A percentile compares a stretch with the other conserved stretches of the same genome.
These are phyloP conservation scores for Adenanthera pavonina DNA, from an alignment of 306 rosid genomes.

Conservation along the genomic window DNA sequence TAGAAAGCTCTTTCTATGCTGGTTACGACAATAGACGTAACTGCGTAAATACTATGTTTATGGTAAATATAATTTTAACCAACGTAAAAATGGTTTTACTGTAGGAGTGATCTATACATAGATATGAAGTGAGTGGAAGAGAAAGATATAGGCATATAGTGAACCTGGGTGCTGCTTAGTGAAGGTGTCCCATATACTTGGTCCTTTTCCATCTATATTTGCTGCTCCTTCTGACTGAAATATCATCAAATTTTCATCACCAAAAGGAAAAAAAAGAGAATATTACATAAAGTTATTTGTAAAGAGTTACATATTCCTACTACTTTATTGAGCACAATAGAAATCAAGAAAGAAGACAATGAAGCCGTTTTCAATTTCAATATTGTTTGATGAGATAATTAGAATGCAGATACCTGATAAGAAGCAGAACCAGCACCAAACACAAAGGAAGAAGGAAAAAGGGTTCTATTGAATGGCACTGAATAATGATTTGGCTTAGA, in stretches of 20 bases:
- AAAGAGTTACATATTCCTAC: too few relatives aligned
- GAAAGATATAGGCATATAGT: not conserved
- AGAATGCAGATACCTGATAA: slow-evolving; percentile 48
- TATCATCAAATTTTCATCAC: not conserved
- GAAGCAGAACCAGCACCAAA: slow-evolving; percentile 52
- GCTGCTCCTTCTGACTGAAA: slow-evolving; percentile 56
- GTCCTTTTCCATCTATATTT: slow-evolving; percentile 44
- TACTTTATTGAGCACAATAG: not conserved
- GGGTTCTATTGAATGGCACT: slow-evolving; percentile 37
- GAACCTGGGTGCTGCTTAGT: slow-evolving; percentile 42
- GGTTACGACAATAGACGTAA: too few relatives aligned
- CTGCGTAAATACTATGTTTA: too few relatives aligned
- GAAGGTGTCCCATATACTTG: slow-evolving; percentile 55
- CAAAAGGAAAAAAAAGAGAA: too few relatives aligned
- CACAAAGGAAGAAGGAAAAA: slow-evolving; percentile 45
- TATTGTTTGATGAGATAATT: not conserved
- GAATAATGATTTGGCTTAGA: slow-evolving; percentile 24
- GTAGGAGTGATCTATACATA: too few relatives aligned
- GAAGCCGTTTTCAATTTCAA: not conserved
- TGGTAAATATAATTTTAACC: too few relatives aligned
- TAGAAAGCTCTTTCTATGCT: too few relatives aligned
- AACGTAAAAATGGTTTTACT: too few relatives aligned
- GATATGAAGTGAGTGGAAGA: too few relatives aligned
- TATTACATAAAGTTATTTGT: too few relatives aligned
- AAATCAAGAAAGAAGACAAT: not conserved